Base-by-base conservation (phyloP, 2,329 filamentous ascomycete species). In the Penicillium sclerotigenum region DNA sequence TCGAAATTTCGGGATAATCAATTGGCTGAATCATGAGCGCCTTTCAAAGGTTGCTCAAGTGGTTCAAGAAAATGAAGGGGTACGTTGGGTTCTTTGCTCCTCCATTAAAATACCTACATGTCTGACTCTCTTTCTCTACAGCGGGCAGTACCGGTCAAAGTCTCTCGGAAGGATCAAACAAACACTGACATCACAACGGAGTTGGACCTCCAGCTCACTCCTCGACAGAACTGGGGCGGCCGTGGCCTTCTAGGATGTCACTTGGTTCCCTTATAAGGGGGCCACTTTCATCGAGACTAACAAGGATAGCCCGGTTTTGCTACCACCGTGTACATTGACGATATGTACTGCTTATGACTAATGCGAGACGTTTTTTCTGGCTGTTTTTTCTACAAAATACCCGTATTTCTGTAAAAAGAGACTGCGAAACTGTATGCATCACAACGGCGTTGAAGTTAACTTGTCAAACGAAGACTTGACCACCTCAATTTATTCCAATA, bases 211-310 rank as follows among this genome's bases (percentile, higher is more conserved):
- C 86, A 83, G 61, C 76, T 99, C 61, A 90, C 81, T 46, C 93
- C 93, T 51, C 83, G 85, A 65, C 83, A 85, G 42, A 81, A 92
- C 69, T 99, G 94, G 93, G 93, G 93, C 63, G 94, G 94, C 29
- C 82, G 91, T 73, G 94, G 93, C 13, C 78, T 95, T 72, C 77
- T 99, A 66, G 93, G 93, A 52, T 99, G 93, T 73, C 92, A 97
- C 77, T 83, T 97, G 61, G 76, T 96, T 63, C 91, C 90, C 26
- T 64, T 95, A 54, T 96, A 78, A 82, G 34, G 43, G 40, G n/a
- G 28, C n/a, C n/a, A n/a, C 31, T 34, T 40, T 24, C 34, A 31
- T 34, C 24, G 42, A 34, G 8, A 16, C 24, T 31, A 20, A 37
- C 37, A 38, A 60, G 47, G 26, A 51, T 40, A 40, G 22, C 31